phyloP scores from a whole-genome alignment of 306 rosid species.

The Ormosia emarginata region DNA sequence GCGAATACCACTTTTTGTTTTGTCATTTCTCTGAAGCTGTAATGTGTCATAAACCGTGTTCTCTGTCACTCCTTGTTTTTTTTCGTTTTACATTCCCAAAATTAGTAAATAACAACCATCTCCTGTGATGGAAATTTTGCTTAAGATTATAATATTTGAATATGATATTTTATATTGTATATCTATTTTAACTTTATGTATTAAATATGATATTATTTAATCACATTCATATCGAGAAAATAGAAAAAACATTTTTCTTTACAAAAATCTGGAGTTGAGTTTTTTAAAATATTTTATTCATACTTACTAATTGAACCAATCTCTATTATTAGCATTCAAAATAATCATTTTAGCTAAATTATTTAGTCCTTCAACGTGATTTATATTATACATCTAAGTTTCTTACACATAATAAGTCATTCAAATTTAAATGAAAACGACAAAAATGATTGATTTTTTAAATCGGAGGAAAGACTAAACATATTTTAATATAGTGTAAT shows the following conservation, averaged over 20 bases:
- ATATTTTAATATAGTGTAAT: not conserved
- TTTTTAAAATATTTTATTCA: not conserved
- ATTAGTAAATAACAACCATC: too few relatives aligned
- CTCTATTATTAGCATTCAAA: not conserved
- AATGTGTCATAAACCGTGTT: not conserved
- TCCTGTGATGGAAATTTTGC: too few relatives aligned
- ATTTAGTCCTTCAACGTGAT: not conserved
- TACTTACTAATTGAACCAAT: not conserved
- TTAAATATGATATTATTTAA: too few relatives aligned
- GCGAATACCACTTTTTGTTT: not conserved
- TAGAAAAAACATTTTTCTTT: not conserved
- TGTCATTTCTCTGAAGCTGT: not conserved
- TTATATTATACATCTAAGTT: not conserved
- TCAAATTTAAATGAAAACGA: not conserved
- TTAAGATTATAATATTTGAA: too few relatives aligned
- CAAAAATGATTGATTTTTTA: not conserved
- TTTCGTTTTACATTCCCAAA: too few relatives aligned
- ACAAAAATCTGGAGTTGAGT: not conserved
- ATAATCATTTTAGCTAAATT: not conserved
- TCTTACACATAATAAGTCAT: not conserved
- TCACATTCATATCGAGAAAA: not conserved
- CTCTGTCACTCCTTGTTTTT: not conserved
- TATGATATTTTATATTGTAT: too few relatives aligned
- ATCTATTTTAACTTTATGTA: too few relatives aligned
- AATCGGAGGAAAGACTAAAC: not conserved